Base-by-base conservation (phyloP, 306 rosid species). In the Fragaria ananassa region DNA sequence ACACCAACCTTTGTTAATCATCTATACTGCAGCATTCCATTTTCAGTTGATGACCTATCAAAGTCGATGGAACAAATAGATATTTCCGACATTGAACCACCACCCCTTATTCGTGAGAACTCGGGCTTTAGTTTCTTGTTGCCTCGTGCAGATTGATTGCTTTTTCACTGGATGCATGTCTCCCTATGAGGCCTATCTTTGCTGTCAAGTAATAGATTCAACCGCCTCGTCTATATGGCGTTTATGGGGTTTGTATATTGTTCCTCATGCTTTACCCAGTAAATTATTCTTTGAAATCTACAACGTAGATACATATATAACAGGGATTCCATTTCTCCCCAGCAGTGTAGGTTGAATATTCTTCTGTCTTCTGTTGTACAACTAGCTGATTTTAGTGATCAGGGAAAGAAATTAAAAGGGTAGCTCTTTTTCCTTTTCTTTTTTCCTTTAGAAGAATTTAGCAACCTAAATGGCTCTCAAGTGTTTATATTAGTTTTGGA, bases 11-110 rank as follows among this genome's bases (percentile, higher is more conserved):
- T 70, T 50, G 74, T 19, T 31, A 5, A 49, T 19, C 44, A 10
- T 31, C 11, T 31, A 19, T 35, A 1, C 39, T 80, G 87, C 93
- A 96, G 98, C 81, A 96, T 96, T 68, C 99, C 99, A 8, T 96
- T 96, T 84, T 92, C 99, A 39, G 99, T 96, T 74, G 98, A 96
- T 41, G 99, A 96, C 84, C 81, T 96, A 70, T 96, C 98, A 57
- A 96, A 92, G 82, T 92, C 99, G 31, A 92, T 93, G 90, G 89
- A 89, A 81, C 87, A 88, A 85, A 85, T 92, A 65, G 98, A 92
- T 50, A 89, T 89, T 41, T 88, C 89, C 1, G 98, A 96, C 47
- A 79, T 96, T 9, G 99, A 96, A 87, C 98, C 99, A 39, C 99
- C 99, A 19, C 96, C 99, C 3, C 84, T 96, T 78, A 96, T 96